phyloP scores from a whole-genome alignment of 805 yeast genomes.

The Wickerhamomyces queroliae region DNA sequence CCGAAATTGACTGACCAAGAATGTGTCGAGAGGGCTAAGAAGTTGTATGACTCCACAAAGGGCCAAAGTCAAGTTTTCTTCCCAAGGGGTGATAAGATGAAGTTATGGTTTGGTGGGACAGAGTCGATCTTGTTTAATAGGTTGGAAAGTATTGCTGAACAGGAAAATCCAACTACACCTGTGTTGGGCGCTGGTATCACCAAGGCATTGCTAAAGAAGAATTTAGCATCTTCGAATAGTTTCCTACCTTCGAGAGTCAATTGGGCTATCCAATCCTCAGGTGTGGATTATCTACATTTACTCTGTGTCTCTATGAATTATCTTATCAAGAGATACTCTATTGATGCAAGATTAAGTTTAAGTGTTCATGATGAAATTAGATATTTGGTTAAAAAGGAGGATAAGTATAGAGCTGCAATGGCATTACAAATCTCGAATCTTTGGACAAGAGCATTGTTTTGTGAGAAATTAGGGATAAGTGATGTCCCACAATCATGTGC shows the following conservation, averaged over 20 bases:
- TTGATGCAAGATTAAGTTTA: constrained; percentile 73
- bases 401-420: constrained; percentile 71
- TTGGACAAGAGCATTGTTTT: constrained; percentile 96
- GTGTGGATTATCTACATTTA: constrained; percentile 91
- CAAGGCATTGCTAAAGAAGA: constrained; percentile 61
- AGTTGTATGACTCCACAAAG: constrained; percentile 76
- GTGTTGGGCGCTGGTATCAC: constrained; percentile 93
- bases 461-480: constrained; percentile 83
- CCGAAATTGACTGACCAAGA: constrained; percentile 60
- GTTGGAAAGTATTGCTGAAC: constrained; percentile 81
- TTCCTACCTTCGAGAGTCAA: constrained; percentile 88
- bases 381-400: constrained; percentile 67
- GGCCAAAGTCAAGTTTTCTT: constrained; percentile 43
- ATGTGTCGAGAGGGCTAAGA: constrained; percentile 59
- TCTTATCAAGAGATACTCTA: constrained; percentile 51
- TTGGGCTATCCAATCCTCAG: constrained; percentile 98
- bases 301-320: constrained; percentile 85
- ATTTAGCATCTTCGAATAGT: constrained; percentile 56
- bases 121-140: constrained; percentile 90
- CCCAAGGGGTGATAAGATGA: constrained; percentile 20
- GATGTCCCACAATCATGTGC: constrained; percentile 95
- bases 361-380: constrained; percentile 96
- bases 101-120: constrained; percentile 81
- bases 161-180: constrained; percentile 79
- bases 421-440: constrained; percentile 83